These are phyloP conservation scores for Ustilago cynodontis DNA, from an alignment of 1,284 basidiomycete genomes.

Conservation along the genomic window DNA sequence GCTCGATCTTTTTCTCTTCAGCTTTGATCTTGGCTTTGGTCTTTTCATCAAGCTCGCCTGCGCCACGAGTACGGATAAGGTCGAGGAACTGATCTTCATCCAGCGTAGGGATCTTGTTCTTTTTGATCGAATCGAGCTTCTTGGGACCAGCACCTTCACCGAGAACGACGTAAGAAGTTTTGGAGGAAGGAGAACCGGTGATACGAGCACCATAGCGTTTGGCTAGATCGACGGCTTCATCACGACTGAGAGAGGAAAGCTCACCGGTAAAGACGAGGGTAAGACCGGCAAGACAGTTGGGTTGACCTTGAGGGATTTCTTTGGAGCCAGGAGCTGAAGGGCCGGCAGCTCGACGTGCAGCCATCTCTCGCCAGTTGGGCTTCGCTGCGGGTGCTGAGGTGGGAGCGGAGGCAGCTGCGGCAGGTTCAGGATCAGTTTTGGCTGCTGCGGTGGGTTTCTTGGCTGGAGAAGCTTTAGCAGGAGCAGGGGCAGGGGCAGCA, in stretches of 20 bases:
- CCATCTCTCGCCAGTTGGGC: constrained; percentile 41
- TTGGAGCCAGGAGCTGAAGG: constrained; percentile 84
- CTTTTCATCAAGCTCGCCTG: constrained; percentile 78
- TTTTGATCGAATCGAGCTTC: constrained; percentile 87
- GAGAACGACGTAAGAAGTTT: constrained; percentile 89
- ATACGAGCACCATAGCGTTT: constrained; percentile 86
- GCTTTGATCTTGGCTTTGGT: constrained; percentile 84
- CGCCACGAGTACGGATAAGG: constrained; percentile 71
- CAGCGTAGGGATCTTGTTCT: constrained; percentile 80
- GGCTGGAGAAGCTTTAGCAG: constrained; percentile 17
- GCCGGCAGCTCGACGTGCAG: constrained; percentile 77
- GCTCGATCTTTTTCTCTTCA: constrained; percentile 75
- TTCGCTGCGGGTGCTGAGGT: constrained; percentile 41
- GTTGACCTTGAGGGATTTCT: constrained; percentile 80
- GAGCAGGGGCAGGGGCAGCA: constrained; percentile 29
- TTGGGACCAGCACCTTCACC: constrained; percentile 88
- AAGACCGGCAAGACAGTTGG: constrained; percentile 86
- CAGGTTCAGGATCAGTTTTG: constrained; percentile 31
- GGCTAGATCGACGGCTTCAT: constrained; percentile 87
- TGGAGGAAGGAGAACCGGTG: constrained; percentile 86
- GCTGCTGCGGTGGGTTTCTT: constrained; percentile 8
- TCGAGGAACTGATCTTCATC: constrained; percentile 89
- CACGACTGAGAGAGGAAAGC: constrained; percentile 84
- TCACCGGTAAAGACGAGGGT: constrained; percentile 93
- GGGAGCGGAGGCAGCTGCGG: constrained; percentile 16